phyloP scores from a whole-genome alignment of 805 yeast species.

The Suhomyces faveliae region DNA sequence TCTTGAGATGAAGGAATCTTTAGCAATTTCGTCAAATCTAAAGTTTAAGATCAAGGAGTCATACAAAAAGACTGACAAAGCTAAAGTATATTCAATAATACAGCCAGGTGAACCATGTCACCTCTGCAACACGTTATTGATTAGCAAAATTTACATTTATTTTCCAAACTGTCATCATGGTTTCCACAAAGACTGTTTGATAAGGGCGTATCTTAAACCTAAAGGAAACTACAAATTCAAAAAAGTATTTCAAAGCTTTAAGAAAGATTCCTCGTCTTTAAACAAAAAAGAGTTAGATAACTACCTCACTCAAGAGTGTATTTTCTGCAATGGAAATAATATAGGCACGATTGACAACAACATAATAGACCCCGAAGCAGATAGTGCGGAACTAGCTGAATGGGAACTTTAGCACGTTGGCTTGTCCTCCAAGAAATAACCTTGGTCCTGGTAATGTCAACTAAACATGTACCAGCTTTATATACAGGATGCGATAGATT shows the following conservation, averaged over 20 bases:
- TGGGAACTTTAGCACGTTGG: constrained; percentile 46
- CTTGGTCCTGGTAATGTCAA: not conserved
- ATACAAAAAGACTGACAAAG: constrained; percentile 24
- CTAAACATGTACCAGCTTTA: not conserved
- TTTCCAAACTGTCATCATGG: constrained; percentile 87
- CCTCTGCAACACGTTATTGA: constrained; percentile 65
- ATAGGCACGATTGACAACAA: constrained; percentile 69
- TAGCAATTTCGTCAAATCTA: constrained; percentile 57
- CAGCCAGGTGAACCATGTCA: constrained; percentile 85
- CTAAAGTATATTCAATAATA: constrained; percentile 58
- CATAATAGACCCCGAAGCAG: constrained; percentile 38
- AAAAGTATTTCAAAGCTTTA: constrained; percentile 57
- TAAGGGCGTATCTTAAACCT: constrained; percentile 55
- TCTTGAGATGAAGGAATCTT: constrained; percentile 72
- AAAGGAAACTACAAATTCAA: constrained; percentile 65
- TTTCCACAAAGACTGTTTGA: constrained; percentile 86
- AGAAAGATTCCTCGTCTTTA: constrained; percentile 39
- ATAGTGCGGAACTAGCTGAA: constrained; percentile 38
- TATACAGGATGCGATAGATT: not conserved
- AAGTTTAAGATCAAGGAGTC: constrained; percentile 55
- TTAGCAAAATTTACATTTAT: constrained; percentile 69
- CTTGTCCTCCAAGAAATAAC: not conserved
- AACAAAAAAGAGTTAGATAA: constrained; percentile 55
- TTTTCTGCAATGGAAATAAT: constrained; percentile 71
- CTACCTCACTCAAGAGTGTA: constrained; percentile 62